phyloP scores from a whole-genome alignment of 2,329 filamentous ascomycete species.

The Cadophora sp. region DNA sequence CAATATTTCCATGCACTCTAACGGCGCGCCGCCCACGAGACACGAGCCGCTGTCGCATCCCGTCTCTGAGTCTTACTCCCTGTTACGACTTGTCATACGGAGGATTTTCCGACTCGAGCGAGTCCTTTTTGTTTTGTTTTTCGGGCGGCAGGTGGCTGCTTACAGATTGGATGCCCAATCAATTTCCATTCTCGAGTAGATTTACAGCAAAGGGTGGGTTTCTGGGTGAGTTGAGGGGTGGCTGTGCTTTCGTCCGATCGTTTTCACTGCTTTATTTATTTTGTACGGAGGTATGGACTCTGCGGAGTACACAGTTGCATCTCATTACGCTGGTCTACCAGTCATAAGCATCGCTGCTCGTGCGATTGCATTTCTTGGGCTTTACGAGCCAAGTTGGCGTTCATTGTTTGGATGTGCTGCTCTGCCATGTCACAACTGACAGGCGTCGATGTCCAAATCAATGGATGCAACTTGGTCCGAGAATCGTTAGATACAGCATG shows the following conservation, averaged over 20 bases:
- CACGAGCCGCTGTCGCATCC: constrained; percentile 10
- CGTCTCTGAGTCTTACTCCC: background rate
- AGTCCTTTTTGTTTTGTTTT: background rate
- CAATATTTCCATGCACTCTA: constrained; percentile 7
- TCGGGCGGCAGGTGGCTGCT: background rate
- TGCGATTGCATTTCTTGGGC: background rate
- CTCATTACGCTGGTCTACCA: background rate
- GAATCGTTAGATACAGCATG: too few species aligned
- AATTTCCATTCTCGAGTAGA: too few species aligned
- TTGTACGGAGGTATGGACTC: too few species aligned
- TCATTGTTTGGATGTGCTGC: background rate
- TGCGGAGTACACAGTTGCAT: background rate
- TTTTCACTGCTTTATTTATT: background rate
- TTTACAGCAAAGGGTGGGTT: too few species aligned
- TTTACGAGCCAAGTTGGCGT: background rate
- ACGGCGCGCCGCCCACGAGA: background rate
- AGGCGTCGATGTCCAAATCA: too few species aligned
- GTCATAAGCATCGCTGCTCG: background rate
- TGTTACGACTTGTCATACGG: background rate
- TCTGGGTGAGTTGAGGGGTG: too few species aligned
- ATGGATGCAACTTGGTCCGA: too few species aligned
- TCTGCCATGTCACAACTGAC: too few species aligned
- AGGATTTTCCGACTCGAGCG: background rate
- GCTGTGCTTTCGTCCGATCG: background rate
- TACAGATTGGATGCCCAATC: background rate